Conservation (phyloP, 2,329 filamentous ascomycete genomes). For the Cercospora citrullina region DNA sequence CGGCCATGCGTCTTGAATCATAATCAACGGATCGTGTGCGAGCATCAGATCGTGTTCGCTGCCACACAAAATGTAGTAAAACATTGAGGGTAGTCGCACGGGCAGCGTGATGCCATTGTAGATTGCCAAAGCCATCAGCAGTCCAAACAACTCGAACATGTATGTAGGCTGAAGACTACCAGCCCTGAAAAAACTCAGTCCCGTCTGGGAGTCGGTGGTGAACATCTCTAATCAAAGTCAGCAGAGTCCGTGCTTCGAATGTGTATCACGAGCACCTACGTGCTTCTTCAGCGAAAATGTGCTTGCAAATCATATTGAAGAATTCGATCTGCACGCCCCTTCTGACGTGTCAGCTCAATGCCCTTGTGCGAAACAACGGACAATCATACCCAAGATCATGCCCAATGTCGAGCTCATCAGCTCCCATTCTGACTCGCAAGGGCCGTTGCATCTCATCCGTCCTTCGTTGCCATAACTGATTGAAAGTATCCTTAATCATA, state of each 20-base stretch:
- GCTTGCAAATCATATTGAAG: slow-evolving; percentile 78
- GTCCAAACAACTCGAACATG: slow-evolving; percentile 85
- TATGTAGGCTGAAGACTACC: slow-evolving; percentile 78
- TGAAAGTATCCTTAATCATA: slow-evolving; percentile 56
- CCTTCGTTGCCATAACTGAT: slow-evolving; percentile 87
- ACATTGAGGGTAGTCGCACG: slow-evolving; percentile 78
- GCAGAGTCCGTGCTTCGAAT: neutral
- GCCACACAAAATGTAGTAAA: slow-evolving; percentile 74
- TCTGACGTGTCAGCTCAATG: neutral
- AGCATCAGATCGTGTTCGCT: neutral
- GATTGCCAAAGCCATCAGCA: slow-evolving; percentile 84
- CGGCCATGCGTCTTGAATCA: slow-evolving; percentile 87
- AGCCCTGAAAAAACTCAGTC: slow-evolving; percentile 85
- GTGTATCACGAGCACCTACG: slow-evolving; percentile 48
- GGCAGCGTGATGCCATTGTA: slow-evolving; percentile 93
- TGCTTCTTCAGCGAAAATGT: slow-evolving; percentile 75
- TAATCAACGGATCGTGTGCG: slow-evolving; percentile 52
- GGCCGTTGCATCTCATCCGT: slow-evolving; percentile 79
- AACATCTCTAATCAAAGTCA: slow-evolving; percentile 61
- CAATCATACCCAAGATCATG: slow-evolving; percentile 68
- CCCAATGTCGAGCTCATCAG: slow-evolving; percentile 80
- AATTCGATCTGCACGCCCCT: slow-evolving; percentile 94
- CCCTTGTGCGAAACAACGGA: neutral
- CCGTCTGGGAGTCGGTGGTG: slow-evolving; percentile 70
- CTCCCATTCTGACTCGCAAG: slow-evolving; percentile 80